A percentile compares a stretch with the other conserved stretches of the same genome.
Conservation (phyloP, 2,329 filamentous ascomycete species). For the Cordyceps farinosa region DNA sequence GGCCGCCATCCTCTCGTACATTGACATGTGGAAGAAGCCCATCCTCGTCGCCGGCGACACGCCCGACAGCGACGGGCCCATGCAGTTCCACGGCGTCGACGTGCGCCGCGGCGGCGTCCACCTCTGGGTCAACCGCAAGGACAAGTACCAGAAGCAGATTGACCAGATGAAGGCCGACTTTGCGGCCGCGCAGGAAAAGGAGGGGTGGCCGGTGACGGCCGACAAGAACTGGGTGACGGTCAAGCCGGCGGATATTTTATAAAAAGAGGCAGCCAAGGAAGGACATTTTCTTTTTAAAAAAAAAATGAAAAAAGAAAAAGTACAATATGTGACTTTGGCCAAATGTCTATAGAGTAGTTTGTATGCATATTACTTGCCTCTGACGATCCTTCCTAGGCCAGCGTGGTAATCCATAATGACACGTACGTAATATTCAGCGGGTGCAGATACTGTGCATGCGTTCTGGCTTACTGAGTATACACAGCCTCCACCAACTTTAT, state of each 20-base stretch:
- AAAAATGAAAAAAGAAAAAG: too few relatives aligned
- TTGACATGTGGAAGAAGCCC: slow-evolving; percentile 42
- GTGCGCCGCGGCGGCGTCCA: slow-evolving; percentile 39
- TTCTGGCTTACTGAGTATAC: background rate
- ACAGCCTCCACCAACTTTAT: background rate
- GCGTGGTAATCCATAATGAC: background rate
- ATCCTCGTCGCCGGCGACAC: slow-evolving; percentile 42
- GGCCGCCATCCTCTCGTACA: slow-evolving; percentile 41
- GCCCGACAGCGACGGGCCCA: slow-evolving; percentile 40
- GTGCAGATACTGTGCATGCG: background rate
- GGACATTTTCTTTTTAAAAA: too few relatives aligned
- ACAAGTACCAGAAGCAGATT: slow-evolving; percentile 33
- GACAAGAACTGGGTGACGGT: slow-evolving; percentile 45
- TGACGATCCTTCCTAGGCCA: background rate
- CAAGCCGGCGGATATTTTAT: slow-evolving; percentile 37
- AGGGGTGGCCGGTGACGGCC: slow-evolving; percentile 37
- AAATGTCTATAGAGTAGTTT: background rate
- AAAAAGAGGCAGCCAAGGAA: slow-evolving; percentile 19
- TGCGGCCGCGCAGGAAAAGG: slow-evolving; percentile 31
- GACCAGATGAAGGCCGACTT: slow-evolving; percentile 36
- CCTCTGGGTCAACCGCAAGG: slow-evolving; percentile 40
- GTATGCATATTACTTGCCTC: background rate
- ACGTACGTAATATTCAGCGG: background rate
- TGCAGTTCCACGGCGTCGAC: slow-evolving; percentile 44
- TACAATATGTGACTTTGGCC: background rate